Evolutionary conservation across 805 yeast genomes (phyloP).

Genomic region (Ogataea methylovora): DNA sequence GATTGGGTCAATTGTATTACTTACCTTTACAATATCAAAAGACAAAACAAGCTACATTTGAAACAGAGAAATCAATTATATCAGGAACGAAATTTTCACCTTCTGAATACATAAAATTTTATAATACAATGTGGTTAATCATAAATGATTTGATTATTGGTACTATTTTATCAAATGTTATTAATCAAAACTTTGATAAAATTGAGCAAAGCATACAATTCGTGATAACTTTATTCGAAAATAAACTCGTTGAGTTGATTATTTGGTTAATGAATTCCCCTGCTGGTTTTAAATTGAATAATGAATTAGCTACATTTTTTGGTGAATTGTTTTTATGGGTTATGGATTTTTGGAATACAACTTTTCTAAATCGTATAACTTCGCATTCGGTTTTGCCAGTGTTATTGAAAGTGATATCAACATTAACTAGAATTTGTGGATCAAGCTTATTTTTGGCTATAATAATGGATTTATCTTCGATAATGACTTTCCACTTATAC

Average conservation of each 20-base stretch:
- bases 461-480: conserved; percentile 52
- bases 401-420: conserved; percentile 8
- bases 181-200: neutral
- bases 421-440: conserved; percentile 34
- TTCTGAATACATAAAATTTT: conserved; percentile 66
- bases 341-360: conserved; percentile 51
- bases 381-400: conserved; percentile 6
- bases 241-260: conserved; percentile 32
- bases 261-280: conserved; percentile 83
- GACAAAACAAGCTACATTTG: conserved; percentile 28
- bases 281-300: conserved; percentile 87
- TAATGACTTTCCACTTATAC: conserved; percentile 64
- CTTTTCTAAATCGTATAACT: neutral
- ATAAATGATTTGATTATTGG: conserved; percentile 80
- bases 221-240: neutral
- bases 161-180: conserved; percentile 40
- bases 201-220: neutral
- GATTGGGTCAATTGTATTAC: conserved; percentile 68
- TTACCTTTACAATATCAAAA: conserved; percentile 74
- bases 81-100: conserved; percentile 30
- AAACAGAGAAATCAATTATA: conserved; percentile 32
- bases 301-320: conserved; percentile 75
- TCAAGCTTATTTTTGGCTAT: conserved; percentile 64
- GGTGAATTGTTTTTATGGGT: conserved; percentile 88
- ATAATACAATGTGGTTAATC: conserved; percentile 84